These are phyloP conservation scores for Thelonectria blattea DNA, from an alignment of 2,329 filamentous ascomycete species.

Conservation along the genomic window DNA sequence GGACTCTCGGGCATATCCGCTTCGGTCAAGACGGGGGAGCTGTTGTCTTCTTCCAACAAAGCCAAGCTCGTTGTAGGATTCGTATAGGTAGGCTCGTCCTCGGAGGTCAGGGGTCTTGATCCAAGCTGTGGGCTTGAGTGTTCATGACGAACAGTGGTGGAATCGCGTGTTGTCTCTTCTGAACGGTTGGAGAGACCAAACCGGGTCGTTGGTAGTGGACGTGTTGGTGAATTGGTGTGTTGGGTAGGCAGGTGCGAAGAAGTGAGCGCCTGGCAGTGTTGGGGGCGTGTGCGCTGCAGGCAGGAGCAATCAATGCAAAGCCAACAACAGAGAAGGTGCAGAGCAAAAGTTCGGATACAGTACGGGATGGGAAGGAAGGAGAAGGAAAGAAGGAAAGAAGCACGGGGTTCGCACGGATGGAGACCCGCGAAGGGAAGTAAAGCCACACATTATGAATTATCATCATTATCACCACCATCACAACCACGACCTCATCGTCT, in stretches of 20 bases:
- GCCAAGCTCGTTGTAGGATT: not conserved
- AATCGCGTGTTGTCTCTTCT: not conserved
- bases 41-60: not conserved
- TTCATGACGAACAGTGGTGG: too few relatives aligned
- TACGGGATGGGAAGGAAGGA: not conserved
- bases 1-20: conserved; percentile 6
- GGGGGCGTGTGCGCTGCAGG: not conserved
- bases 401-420: not conserved
- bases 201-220: too few relatives aligned
- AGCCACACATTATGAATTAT: not conserved
- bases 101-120: not conserved
- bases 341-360: not conserved
- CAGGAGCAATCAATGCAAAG: not conserved
- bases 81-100: too few relatives aligned
- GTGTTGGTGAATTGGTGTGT: not conserved
- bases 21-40: not conserved
- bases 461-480: not conserved
- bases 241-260: not conserved
- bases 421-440: not conserved
- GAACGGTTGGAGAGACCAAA: not conserved
- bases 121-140: not conserved
- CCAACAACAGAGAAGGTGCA: not conserved
- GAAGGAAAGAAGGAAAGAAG: not conserved
- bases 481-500: not conserved
- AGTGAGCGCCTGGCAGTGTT: not conserved